A percentile compares a stretch with the other conserved stretches of the same genome.
Evolutionary conservation across 2,329 filamentous ascomycete genomes (phyloP).

Genomic region (Fusarium verticillioides): DNA sequence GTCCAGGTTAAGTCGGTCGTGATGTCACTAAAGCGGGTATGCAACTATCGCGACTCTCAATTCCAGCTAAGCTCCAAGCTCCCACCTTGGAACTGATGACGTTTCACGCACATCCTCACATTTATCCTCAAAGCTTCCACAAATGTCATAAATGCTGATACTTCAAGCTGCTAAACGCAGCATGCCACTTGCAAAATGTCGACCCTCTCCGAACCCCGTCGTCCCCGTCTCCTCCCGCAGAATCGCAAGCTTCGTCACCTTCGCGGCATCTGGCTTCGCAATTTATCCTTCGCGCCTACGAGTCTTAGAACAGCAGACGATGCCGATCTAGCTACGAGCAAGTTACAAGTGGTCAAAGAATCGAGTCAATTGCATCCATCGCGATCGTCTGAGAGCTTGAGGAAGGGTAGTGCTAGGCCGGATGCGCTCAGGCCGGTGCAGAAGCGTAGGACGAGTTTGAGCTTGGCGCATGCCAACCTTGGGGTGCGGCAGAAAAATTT

Average conservation of each 20-base stretch:
- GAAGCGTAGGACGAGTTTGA: constrained; percentile 61
- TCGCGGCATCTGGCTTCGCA: constrained; percentile 86
- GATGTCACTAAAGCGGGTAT: constrained; percentile 40
- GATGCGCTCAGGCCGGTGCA: constrained; percentile 54
- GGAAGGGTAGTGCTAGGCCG: constrained; percentile 45
- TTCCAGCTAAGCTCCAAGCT: constrained; percentile 38
- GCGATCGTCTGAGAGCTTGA: constrained; percentile 64
- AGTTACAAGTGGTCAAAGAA: constrained; percentile 65
- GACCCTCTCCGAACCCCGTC: constrained; percentile 52
- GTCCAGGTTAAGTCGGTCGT: background rate
- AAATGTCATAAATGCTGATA: constrained; percentile 35
- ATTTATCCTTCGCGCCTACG: constrained; percentile 75
- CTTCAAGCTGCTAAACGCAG: constrained; percentile 31
- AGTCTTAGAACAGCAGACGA: constrained; percentile 80
- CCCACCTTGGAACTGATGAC: constrained; percentile 28
- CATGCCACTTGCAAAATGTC: constrained; percentile 47
- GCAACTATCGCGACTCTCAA: constrained; percentile 44
- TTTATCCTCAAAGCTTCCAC: background rate
- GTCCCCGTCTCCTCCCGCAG: constrained; percentile 70
- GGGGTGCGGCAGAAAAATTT: constrained; percentile 76
- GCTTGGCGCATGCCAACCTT: constrained; percentile 59
- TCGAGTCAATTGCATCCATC: constrained; percentile 63
- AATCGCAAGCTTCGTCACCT: constrained; percentile 92
- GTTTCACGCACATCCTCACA: constrained; percentile 1
- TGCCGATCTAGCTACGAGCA: constrained; percentile 76